Evolutionary conservation across 805 yeast species (phyloP), one percentile per base, ranked within the genome.

Genomic region (Kazachstania kunashirensis): DNA sequence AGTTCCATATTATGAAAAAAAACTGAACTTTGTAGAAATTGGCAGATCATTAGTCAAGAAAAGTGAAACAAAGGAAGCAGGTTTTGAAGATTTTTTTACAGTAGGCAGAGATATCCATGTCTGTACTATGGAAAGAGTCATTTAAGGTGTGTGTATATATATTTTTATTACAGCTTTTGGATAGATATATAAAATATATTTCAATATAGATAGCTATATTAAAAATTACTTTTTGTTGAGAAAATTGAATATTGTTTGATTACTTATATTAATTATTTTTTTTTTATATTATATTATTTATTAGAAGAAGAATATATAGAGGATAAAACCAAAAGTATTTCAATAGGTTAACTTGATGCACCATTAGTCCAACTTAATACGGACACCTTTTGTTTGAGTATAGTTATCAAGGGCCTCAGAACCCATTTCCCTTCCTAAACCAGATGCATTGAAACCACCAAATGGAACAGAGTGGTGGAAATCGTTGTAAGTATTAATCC

Each of bases 361-460:
- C n/a, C n/a, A n/a, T n/a, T n/a, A 34, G 14, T 36, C 36, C 13
- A 38, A 27, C 18, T 14, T 34, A 13, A 29, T 19, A 35, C 42
- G 39, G 70, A 86, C 94, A 44, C 95, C 79, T 69, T 86, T 86
- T 45, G 68, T 71, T 60, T 83, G 89, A 46, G 84, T 74, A 70
- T 84, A 86, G 59, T 78, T 79, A 44, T 79, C 81, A 49, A 86
- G 63, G 35, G 94, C 94, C 50, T 84, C 88, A 40, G 75, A 75
- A 52, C 95, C 95, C 70, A 86, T 75, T 70, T 86, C 96, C 57
- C 94, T 74, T 53, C 96, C 96, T 41, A 79, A 65, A 60, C 96
- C 96, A 43, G 89, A 78, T 68, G 75, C 73, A 61, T 84, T 83
- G 67, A 67, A 82, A 34, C 96, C 96, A 49, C 96, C 95, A 57